A percentile compares a stretch with the other conserved stretches of the same genome.
Evolutionary conservation across 2,329 filamentous ascomycete species (phyloP).

Genomic region (Colletotrichum camelliae): DNA sequence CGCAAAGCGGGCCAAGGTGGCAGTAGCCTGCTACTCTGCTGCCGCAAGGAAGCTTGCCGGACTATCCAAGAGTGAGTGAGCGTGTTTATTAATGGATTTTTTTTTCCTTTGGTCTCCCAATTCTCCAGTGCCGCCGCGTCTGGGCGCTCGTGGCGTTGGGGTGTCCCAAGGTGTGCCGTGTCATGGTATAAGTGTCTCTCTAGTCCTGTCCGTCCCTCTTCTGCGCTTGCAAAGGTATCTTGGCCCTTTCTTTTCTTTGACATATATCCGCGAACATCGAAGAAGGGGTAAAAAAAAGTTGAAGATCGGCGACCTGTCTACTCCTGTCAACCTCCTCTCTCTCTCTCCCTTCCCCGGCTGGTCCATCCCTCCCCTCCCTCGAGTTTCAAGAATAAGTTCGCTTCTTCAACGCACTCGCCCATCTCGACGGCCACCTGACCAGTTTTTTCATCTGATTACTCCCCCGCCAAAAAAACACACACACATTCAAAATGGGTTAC

Average conservation of each 20-base stretch:
- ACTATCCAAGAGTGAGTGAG: constrained; percentile 8
- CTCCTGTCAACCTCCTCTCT: background rate
- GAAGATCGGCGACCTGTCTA: background rate
- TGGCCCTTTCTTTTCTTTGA: constrained; percentile 10
- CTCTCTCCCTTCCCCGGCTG: background rate
- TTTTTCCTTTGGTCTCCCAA: background rate
- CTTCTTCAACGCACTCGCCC: background rate
- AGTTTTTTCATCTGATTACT: background rate
- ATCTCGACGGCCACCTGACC: background rate
- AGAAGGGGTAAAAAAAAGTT: background rate
- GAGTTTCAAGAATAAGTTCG: background rate
- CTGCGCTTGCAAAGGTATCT: background rate
- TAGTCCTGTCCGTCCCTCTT: background rate
- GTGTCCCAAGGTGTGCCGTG: background rate
- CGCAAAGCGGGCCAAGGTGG: constrained; percentile 16
- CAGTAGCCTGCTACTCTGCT: constrained; percentile 13
- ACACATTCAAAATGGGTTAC: constrained; percentile 28
- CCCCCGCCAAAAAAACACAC: background rate
- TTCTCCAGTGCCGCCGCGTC: constrained; percentile 2
- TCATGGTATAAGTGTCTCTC: constrained; percentile 16
- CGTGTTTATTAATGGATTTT: constrained; percentile 16
- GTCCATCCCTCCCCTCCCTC: constrained; percentile 7
- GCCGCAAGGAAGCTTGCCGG: constrained; percentile 14
- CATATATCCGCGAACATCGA: constrained; percentile 7
- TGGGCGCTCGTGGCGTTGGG: constrained; percentile 15